Evolutionary conservation across 768 basidiomycete genomes (phyloP), one percentile per base, ranked within the genome.

Genomic region (Podaxis carcinomalis): DNA sequence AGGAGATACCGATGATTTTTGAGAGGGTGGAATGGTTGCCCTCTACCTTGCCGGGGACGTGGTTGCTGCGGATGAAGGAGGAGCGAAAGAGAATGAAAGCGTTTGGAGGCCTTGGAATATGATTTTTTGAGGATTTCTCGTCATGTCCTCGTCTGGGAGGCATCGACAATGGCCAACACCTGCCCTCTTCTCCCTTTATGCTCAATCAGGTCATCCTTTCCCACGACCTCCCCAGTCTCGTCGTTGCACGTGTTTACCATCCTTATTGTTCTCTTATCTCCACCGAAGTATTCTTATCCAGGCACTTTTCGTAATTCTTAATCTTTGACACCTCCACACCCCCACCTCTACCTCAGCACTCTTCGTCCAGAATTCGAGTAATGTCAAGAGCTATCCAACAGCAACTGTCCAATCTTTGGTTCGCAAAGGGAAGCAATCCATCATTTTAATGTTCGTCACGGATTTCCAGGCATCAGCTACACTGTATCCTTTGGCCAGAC

Each of bases 81-180:
- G 88, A 88, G 66, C 90, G 84, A 73, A 91, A 92, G 72, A 92
- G 86, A 66, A 92, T 92, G 75, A 92, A 92, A 62, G 90, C 90
- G 73, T 91, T 92, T 25, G 90, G 90, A 5, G 90, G 90, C 51
- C 90, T 86, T 44, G 90, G 90, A 72, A 92, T 92, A 72, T 91
- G 87, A 1, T 14, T 42, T 40, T 40, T 42, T 16, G 35, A 21
- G 9, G 46, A 27, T 40, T 59, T 51, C 19, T 51, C 50, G 21
- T 42, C 57, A 51, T 59, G 37, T 14, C 57, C 50, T 50, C 57
- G 36, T 50, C 57, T 28, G 37, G 57, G 35, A 51, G 57, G 57
- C 57, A 59, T 59, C 57, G 57, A 57, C 57, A 57, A 16, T n/a
- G 50, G 4, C n/a, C 51, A 23, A 5, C 57, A 13, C 19, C 40